phyloP scores from a whole-genome alignment of 768 basidiomycete species.

The Tylopilus cervinicoccineus region DNA sequence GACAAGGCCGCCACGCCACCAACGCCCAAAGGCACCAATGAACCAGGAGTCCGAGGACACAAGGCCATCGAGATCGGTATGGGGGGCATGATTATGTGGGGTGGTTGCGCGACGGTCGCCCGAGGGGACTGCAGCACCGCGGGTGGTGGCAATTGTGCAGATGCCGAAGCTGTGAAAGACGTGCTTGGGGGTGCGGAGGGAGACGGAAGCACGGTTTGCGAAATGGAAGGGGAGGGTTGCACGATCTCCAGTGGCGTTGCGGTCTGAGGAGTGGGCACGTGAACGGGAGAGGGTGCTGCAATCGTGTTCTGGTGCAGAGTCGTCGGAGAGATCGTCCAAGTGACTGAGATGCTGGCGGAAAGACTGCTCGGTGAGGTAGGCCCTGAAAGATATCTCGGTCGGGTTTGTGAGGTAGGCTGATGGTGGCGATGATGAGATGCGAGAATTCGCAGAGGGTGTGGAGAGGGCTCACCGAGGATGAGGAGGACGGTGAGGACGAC shows the following conservation, averaged over 20 bases:
- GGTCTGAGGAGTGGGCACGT: constrained; percentile 23
- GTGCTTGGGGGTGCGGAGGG: constrained; percentile 87
- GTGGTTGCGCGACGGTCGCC: constrained; percentile 54
- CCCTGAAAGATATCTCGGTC: constrained; percentile 87
- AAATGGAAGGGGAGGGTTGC: constrained; percentile 62
- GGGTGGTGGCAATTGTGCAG: constrained; percentile 69
- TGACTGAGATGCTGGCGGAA: constrained; percentile 92
- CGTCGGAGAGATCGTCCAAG: constrained; percentile 65
- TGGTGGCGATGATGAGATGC: constrained; percentile 1
- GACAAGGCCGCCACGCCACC: constrained; percentile 85
- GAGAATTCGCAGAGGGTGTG: not conserved
- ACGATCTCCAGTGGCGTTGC: constrained; percentile 19
- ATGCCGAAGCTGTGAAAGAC: constrained; percentile 84
- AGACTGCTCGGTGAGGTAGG: constrained; percentile 95
- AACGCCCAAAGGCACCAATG: constrained; percentile 85
- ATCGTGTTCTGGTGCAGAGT: constrained; percentile 37
- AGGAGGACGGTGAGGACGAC: constrained; percentile 66
- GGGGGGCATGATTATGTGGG: constrained; percentile 16
- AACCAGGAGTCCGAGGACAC: constrained; percentile 81
- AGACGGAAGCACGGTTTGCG: constrained; percentile 87
- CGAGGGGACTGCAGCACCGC: constrained; percentile 35
- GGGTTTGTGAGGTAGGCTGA: constrained; percentile 95
- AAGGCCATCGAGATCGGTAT: constrained; percentile 39
- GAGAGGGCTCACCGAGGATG: constrained; percentile 58
- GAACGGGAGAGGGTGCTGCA: constrained; percentile 24